Evolutionary conservation across 2,329 filamentous ascomycete genomes (phyloP), one percentile per base, ranked within the genome.

Genomic region (Aspergillus fructus): DNA sequence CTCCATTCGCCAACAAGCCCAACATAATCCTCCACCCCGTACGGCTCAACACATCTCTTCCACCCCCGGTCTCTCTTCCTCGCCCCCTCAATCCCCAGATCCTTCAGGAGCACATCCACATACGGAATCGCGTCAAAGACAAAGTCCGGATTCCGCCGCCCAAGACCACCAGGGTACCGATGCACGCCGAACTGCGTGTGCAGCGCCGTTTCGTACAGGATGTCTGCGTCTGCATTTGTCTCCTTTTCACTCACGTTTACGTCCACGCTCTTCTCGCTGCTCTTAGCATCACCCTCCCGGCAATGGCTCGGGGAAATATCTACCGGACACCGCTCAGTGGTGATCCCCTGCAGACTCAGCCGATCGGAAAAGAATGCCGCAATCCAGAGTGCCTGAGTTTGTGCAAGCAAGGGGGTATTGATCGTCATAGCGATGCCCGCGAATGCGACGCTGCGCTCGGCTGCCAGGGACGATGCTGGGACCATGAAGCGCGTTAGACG

Each of bases 41-140:
- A 79, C 13, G 75, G 66, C 17, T 71, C 69, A 27, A 74, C 62
- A 55, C 74, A 74, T 1, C 67, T 64, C n/a, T 73, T 53, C 5
- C 61, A 49, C 5, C 71, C 67, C 4, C 56, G 48, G 5, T 71
- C 66, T 2, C 54, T 43, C 59, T 78, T 79, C 23, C 76, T 64
- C 60, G 62, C 64, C 1, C 76, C 75, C 17, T 79, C 74, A 54
- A 92, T 71, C 0, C 84, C 88, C 55, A 93, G 65, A 69, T 93
- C 89, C 4, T 76, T 74, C 59, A 90, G 68, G 67, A 93, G 70
- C 66, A 87, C 66, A 71, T 93, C 89, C 17, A 91, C 69, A 66
- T 91, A 94, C 4, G 89, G 89, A 53, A 93, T 70, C 0, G 83
- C 83, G 70, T 94, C 90, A 66, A 93, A 93, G 17, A 90, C 86